A percentile compares a stretch with the other conserved stretches of the same genome.
Evolutionary conservation across 2,329 filamentous ascomycete species (phyloP).

Genomic region (Ophiocordyceps polyrhachis-furcata): DNA sequence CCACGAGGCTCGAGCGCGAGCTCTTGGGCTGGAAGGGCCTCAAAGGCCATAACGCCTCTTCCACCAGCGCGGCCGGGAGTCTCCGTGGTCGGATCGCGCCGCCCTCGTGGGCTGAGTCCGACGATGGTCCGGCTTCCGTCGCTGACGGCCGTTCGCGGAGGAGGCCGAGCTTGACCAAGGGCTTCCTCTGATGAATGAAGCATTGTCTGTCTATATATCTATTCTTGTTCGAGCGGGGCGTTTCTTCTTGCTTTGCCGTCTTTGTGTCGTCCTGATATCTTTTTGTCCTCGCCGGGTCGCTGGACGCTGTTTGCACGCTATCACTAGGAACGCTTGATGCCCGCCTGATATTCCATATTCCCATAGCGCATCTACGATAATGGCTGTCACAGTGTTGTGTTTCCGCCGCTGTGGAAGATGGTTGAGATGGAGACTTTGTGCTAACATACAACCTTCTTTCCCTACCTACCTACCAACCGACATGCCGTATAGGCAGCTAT

Average conservation of each 20-base stretch:
- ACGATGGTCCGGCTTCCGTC: conserved; percentile 13
- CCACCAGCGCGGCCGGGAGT: conserved; percentile 27
- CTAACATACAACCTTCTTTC: neutral
- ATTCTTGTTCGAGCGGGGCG: neutral
- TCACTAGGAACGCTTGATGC: neutral
- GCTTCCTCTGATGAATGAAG: conserved; percentile 38
- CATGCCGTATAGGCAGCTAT: no score
- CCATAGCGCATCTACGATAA: neutral
- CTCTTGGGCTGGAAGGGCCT: conserved; percentile 70
- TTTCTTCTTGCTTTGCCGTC: neutral
- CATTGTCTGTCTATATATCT: neutral
- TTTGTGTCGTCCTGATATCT: neutral
- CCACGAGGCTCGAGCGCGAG: conserved; percentile 67
- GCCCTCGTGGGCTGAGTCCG: conserved; percentile 17
- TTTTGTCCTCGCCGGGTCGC: neutral
- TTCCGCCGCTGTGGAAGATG: neutral
- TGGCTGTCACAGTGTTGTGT: neutral
- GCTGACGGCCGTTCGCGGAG: conserved; percentile 41
- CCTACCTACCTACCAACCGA: no score
- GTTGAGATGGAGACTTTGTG: neutral
- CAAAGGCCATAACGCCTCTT: conserved; percentile 19
- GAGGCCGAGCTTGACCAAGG: conserved; percentile 53
- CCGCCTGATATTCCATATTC: neutral
- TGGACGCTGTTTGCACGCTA: neutral
- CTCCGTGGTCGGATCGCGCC: conserved; percentile 16